These are phyloP conservation scores for Raphanus raphanistrum DNA, from an alignment of 345 rosid genomes.

Conservation along the genomic window DNA sequence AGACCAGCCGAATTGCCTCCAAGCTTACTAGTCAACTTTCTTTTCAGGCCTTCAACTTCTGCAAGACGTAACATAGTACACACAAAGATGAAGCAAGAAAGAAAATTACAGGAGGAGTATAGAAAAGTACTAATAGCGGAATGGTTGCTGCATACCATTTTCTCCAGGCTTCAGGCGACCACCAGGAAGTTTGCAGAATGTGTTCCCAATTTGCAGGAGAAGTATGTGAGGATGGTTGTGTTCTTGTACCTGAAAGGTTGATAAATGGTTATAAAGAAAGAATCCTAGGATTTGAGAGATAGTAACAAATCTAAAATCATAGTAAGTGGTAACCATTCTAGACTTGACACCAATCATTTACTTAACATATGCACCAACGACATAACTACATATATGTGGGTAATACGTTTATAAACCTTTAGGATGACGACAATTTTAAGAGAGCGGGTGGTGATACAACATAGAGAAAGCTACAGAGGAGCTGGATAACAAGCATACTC, in stretches of 20 bases:
- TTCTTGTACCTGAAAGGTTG: slow-evolving; percentile 80
- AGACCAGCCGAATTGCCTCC: slow-evolving; percentile 81
- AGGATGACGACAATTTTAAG: not conserved
- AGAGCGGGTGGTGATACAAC: not conserved
- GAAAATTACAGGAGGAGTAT: not conserved
- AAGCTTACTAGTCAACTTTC: slow-evolving; percentile 93
- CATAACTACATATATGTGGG: not conserved
- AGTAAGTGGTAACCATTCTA: not conserved
- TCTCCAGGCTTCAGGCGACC: slow-evolving; percentile 98
- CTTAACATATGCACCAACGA: slow-evolving; percentile 10
- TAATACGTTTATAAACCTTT: not conserved
- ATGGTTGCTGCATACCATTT: slow-evolving; percentile 56
- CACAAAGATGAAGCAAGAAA: slow-evolving; percentile 3
- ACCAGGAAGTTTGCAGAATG: slow-evolving; percentile 99
- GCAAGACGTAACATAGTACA: slow-evolving; percentile 32
- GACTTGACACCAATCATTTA: not conserved
- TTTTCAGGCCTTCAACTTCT: slow-evolving; percentile 93
- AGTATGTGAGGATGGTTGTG: slow-evolving; percentile 97
- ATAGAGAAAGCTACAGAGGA: not conserved
- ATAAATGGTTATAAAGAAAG: not conserved
- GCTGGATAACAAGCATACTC: not conserved
- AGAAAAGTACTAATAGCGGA: not conserved
- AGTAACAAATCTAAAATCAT: slow-evolving; percentile 8
- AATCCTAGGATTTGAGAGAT: not conserved
- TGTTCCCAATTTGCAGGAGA: slow-evolving; percentile 93